These are phyloP conservation scores for Scheffersomyces stipitis DNA, from an alignment of 805 yeast genomes.

Conservation along the genomic window DNA sequence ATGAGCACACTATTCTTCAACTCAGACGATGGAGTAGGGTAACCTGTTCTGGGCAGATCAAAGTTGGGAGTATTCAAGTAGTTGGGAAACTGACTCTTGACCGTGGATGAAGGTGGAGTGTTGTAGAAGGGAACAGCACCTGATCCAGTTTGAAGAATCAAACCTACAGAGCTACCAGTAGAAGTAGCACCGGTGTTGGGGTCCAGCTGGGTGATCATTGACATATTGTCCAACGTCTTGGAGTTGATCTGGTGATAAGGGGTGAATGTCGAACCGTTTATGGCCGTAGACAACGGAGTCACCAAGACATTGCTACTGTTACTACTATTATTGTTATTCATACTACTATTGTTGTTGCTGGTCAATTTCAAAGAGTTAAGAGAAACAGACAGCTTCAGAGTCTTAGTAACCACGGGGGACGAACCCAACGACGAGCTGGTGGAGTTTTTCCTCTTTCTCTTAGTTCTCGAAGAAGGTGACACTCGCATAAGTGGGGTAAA, in stretches of 20 bases:
- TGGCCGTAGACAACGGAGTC: constrained; percentile 20
- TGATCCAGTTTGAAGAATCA: not conserved
- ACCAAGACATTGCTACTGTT: constrained; percentile 2
- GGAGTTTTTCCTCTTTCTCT: constrained; percentile 9
- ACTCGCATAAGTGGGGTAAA: constrained; percentile 47
- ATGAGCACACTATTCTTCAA: not conserved
- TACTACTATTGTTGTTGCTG: not conserved
- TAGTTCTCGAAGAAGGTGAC: constrained; percentile 22
- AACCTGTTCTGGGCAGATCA: not conserved
- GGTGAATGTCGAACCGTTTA: constrained; percentile 13
- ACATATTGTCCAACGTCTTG: constrained; percentile 35
- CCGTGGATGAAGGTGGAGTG: constrained; percentile 21
- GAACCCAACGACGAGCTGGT: constrained; percentile 1
- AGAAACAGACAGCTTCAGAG: constrained; percentile 2
- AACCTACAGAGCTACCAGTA: not conserved
- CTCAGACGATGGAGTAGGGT: constrained; percentile 6
- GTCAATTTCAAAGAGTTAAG: not conserved
- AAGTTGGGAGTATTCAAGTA: constrained; percentile 10
- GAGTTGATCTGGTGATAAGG: constrained; percentile 25
- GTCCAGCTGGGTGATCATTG: constrained; percentile 26
- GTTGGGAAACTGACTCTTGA: constrained; percentile 10
- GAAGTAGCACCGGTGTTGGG: constrained; percentile 1
- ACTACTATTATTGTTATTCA: constrained; percentile 1
- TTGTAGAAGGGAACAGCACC: constrained; percentile 8
- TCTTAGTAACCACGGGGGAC: constrained; percentile 7